Evolutionary conservation across 2,329 filamentous ascomycete genomes (phyloP).

Genomic region (Bertia moriformis): DNA sequence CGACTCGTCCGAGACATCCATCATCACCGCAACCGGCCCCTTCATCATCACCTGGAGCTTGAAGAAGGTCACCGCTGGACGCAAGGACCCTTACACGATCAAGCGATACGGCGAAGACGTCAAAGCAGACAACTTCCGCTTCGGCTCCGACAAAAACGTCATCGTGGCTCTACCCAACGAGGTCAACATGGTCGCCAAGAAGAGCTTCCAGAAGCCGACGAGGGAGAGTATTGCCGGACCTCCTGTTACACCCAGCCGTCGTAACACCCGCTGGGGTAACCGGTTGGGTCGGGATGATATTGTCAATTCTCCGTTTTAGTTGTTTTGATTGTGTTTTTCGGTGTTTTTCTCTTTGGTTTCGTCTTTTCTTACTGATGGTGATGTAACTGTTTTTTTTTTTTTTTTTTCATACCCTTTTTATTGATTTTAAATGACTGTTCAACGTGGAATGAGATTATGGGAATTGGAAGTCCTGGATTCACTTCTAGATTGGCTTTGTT

Average conservation of each 20-base stretch:
- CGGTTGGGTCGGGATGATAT: conserved; percentile 56
- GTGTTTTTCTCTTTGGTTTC: too few species aligned
- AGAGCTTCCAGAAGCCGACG: conserved; percentile 72
- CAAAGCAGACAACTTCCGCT: conserved; percentile 97
- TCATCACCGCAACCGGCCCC: conserved; percentile 89
- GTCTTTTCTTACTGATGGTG: too few species aligned
- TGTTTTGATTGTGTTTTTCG: neutral
- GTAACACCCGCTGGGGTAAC: conserved; percentile 26
- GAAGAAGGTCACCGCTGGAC: conserved; percentile 70
- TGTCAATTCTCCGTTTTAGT: conserved; percentile 54
- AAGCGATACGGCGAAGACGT: conserved; percentile 92
- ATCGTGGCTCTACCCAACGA: conserved; percentile 94
- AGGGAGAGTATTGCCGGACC: conserved; percentile 73
- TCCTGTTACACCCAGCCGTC: conserved; percentile 27
- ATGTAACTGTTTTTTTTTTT: too few species aligned
- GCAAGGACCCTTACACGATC: conserved; percentile 84
- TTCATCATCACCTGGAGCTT: conserved; percentile 95
- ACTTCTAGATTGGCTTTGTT: too few species aligned
- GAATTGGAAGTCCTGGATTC: too few species aligned
- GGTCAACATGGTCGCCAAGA: conserved; percentile 91
- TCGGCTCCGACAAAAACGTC: conserved; percentile 91
- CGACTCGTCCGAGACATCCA: conserved; percentile 71
- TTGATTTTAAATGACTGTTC: too few species aligned
- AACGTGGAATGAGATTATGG: too few species aligned
- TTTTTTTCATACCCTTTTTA: too few species aligned